These are phyloP conservation scores for Yarrowia sp. DNA, from an alignment of 805 yeast species.

Conservation along the genomic window DNA sequence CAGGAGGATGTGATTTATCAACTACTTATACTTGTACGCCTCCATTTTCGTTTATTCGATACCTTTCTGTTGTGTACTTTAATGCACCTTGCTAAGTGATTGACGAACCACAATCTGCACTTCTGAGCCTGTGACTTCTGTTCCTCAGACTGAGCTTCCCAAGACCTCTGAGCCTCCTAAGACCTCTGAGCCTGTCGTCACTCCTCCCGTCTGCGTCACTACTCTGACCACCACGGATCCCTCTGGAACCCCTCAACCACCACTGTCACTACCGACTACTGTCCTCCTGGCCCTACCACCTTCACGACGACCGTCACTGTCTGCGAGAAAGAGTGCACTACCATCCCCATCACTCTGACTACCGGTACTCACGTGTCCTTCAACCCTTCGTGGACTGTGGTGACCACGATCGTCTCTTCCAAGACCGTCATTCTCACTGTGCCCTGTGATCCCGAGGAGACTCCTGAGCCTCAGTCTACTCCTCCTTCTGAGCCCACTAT, in stretches of 20 bases:
- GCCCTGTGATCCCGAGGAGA: conserved; percentile 13
- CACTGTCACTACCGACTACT: conserved; percentile 2
- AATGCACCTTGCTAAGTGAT: too few species aligned
- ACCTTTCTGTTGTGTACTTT: too few species aligned
- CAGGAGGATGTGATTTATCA: too few species aligned
- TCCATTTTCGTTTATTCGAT: too few species aligned
- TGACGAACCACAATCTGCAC: too few species aligned
- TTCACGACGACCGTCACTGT: not conserved
- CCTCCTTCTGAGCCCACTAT: not conserved
- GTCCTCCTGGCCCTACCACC: not conserved
- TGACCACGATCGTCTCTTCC: not conserved
- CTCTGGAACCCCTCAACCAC: conserved; percentile 4
- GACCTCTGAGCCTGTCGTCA: too few species aligned
- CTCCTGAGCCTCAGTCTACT: not conserved
- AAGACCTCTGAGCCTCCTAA: not conserved
- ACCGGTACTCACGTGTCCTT: not conserved
- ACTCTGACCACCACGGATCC: not conserved
- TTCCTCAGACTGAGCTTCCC: conserved; percentile 1
- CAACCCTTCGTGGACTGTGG: not conserved
- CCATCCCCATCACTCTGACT: not conserved
- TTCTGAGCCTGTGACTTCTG: not conserved
- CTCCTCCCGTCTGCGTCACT: not conserved
- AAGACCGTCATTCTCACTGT: not conserved
- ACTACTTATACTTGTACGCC: too few species aligned
- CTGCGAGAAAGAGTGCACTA: not conserved